Percentiles rank a stretch among this genome's conserved stretches.
phyloP scores from a whole-genome alignment of 257 asterid species.

The Capsicum rhomboideum region DNA sequence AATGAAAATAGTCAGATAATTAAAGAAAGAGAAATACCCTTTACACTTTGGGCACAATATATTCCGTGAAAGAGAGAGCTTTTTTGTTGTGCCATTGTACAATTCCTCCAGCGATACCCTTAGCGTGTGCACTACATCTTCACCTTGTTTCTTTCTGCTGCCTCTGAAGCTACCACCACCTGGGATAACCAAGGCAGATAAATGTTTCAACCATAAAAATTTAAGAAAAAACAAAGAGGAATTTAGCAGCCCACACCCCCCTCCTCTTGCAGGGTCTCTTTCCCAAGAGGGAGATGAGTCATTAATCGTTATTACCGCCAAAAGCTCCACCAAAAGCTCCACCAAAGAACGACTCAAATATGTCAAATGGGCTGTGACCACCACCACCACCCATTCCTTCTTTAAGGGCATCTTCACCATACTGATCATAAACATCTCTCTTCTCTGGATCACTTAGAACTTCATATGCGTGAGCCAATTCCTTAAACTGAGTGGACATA shows the following conservation, averaged over 20 bases:
- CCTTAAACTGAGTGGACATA: conserved; percentile 37
- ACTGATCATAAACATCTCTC: conserved; percentile 39
- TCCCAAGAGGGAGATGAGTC: neutral
- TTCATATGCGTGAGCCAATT: conserved; percentile 51
- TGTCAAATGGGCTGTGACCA: conserved; percentile 35
- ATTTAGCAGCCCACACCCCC: neutral
- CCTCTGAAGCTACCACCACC: conserved; percentile 24
- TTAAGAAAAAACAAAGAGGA: neutral
- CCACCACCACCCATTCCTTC: conserved; percentile 42
- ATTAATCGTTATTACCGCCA: conserved; percentile 3
- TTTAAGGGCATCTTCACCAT: conserved; percentile 54
- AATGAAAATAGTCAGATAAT: neutral
- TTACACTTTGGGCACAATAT: conserved; percentile 42
- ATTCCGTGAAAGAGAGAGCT: conserved; percentile 34
- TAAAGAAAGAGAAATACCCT: conserved; percentile 27
- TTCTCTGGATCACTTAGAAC: conserved; percentile 42
- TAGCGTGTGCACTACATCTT: conserved; percentile 34
- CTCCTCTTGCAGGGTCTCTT: neutral
- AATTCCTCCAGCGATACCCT: conserved; percentile 44
- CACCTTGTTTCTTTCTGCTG: conserved; percentile 27
- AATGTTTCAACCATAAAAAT: neutral
- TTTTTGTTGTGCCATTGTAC: conserved; percentile 44
- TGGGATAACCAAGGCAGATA: neutral
- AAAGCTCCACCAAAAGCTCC: conserved; percentile 7
- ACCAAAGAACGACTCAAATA: conserved; percentile 43